Conservation (phyloP, 805 yeast genomes). For the Candida qinlingensis region DNA sequence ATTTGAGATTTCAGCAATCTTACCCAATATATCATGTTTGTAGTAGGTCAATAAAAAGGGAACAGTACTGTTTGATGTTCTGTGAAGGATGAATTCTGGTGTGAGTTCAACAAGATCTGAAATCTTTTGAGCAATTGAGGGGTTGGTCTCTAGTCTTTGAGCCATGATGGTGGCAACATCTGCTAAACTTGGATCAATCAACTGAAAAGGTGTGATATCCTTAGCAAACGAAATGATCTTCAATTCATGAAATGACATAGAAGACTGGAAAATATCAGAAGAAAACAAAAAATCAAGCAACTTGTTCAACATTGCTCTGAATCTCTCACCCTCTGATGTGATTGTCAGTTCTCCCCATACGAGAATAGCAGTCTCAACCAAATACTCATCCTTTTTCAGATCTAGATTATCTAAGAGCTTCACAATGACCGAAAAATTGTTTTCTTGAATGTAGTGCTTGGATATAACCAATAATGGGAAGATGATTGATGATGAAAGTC, state of each 20-base stretch:
- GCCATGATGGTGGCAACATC: constrained; percentile 61
- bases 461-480: constrained; percentile 46
- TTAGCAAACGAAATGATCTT: constrained; percentile 51
- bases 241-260: constrained; percentile 64
- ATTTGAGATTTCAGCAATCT: constrained; percentile 51
- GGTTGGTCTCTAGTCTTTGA: constrained; percentile 42
- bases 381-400: constrained; percentile 31
- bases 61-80: constrained; percentile 69
- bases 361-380: constrained; percentile 55
- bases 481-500: constrained; percentile 47
- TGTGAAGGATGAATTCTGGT: constrained; percentile 51
- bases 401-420: constrained; percentile 37
- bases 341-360: constrained; percentile 64
- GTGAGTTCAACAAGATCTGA: constrained; percentile 64
- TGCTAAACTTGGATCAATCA: constrained; percentile 76
- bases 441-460: constrained; percentile 35
- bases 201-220: constrained; percentile 66
- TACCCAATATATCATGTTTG: constrained; percentile 54
- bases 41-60: constrained; percentile 71
- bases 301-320: constrained; percentile 60
- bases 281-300: constrained; percentile 65
- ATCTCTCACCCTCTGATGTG: constrained; percentile 58
- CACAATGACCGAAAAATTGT: constrained; percentile 41
- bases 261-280: constrained; percentile 55
- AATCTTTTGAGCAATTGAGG: constrained; percentile 50